Conservation (phyloP, 371 early-diverging fungal genomes). For the Syncephalis plumigaleata region DNA sequence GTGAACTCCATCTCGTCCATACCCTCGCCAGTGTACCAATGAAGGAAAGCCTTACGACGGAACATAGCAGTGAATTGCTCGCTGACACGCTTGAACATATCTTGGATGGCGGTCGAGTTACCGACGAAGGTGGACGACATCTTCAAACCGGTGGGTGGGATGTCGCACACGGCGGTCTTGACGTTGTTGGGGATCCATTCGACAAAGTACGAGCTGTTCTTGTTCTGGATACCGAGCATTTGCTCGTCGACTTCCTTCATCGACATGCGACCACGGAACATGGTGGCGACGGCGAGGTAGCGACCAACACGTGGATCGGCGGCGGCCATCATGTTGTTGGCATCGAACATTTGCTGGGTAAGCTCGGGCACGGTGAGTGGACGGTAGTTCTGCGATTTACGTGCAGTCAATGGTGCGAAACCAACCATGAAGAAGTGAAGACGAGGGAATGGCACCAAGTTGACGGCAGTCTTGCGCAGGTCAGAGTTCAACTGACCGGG, state of each 20-base stretch:
- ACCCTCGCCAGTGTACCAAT: conserved; percentile 95
- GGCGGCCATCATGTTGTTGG: conserved; percentile 98
- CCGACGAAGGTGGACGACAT: conserved; percentile 98
- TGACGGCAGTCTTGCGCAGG: conserved; percentile 95
- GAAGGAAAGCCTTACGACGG: conserved; percentile 91
- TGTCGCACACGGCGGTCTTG: conserved; percentile 97
- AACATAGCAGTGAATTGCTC: conserved; percentile 95
- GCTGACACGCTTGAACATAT: conserved; percentile 94
- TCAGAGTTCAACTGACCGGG: conserved; percentile 98
- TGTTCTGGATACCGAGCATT: conserved; percentile 90
- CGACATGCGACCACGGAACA: conserved; percentile 97
- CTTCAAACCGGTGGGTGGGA: conserved; percentile 91
- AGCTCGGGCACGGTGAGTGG: conserved; percentile 85
- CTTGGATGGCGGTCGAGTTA: conserved; percentile 98
- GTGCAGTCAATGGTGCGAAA: conserved; percentile 90
- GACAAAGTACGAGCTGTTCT: conserved; percentile 94
- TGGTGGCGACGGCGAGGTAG: conserved; percentile 95
- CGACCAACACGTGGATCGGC: conserved; percentile 96
- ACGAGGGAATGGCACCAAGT: conserved; percentile 97
- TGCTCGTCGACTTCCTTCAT: conserved; percentile 99
- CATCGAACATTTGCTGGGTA: conserved; percentile 97
- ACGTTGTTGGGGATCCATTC: conserved; percentile 99
- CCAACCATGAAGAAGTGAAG: conserved; percentile 99
- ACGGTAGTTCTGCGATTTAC: conserved; percentile 79
- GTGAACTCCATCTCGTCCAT: conserved; percentile 97